phyloP scores from a whole-genome alignment of 352 stramenopile species.

The Globisporangium sylvaticum region DNA sequence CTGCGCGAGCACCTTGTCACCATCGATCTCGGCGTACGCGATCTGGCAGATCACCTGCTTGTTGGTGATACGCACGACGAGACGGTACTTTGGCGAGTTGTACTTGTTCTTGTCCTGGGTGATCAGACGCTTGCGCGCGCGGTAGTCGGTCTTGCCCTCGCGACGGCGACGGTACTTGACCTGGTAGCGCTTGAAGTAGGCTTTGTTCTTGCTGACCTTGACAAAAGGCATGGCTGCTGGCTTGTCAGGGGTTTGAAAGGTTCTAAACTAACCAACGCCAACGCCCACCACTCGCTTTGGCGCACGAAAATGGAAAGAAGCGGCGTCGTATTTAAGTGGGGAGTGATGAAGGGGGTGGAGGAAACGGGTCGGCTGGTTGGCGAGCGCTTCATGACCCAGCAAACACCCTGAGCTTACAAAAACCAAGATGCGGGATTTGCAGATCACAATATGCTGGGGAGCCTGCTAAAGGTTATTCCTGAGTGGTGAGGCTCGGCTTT shows the following conservation, averaged over 20 bases:
- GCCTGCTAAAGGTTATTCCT: neutral
- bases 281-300: neutral
- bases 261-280: constrained; percentile 66
- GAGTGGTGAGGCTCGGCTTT: neutral
- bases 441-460: neutral
- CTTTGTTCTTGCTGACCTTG: constrained; percentile 98
- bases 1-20: constrained; percentile 94
- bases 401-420: neutral
- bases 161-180: constrained; percentile 97
- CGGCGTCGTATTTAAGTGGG: neutral
- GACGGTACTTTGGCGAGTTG: constrained; percentile 98
- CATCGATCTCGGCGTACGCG: constrained; percentile 97
- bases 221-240: constrained; percentile 91
- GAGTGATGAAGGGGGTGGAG: neutral
- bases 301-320: neutral
- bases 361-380: neutral
- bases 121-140: constrained; percentile 97
- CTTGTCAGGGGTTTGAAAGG: constrained; percentile 41
- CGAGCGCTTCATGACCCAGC: constrained; percentile 2
- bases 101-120: constrained; percentile 99
- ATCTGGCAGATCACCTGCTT: constrained; percentile 98
- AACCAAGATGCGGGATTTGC: neutral
- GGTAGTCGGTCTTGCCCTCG: constrained; percentile 99
- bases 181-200: constrained; percentile 99
- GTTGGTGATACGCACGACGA: constrained; percentile 96